phyloP scores from a whole-genome alignment of 2,329 filamentous ascomycete species.

The Metarhizium rileyi region DNA sequence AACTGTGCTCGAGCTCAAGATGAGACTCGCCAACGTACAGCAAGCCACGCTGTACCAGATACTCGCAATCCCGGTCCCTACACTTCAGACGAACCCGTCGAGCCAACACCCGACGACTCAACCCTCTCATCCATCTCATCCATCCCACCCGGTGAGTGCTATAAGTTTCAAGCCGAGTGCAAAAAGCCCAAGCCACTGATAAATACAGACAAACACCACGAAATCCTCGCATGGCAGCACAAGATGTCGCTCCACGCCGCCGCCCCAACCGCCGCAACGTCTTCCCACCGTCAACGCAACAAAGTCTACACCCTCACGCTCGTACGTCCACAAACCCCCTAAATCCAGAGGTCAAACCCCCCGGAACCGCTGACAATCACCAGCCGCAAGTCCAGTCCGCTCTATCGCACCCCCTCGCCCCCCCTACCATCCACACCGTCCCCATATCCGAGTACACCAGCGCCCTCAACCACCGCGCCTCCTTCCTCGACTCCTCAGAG shows the following conservation, averaged over 20 bases:
- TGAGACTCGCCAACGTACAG: neutral
- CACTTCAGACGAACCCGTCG: neutral
- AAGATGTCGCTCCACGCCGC: neutral
- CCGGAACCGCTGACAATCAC: neutral
- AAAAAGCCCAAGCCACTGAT: neutral
- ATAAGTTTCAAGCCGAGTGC: neutral
- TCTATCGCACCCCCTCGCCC: conserved; percentile 12
- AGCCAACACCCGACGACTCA: neutral
- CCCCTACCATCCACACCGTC: conserved; percentile 12
- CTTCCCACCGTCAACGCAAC: neutral
- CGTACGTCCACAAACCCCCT: conserved; percentile 3
- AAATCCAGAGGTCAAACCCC: conserved; percentile 8
- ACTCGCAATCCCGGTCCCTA: no score
- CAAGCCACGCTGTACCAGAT: neutral
- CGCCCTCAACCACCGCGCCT: conserved; percentile 13
- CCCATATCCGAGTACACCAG: conserved; percentile 8
- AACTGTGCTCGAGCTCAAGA: conserved; percentile 12
- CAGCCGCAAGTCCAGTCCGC: conserved; percentile 12
- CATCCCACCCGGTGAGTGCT: neutral
- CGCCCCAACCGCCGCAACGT: neutral
- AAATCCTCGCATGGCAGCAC: conserved; percentile 1
- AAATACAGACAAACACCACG: neutral
- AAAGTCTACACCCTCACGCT: neutral
- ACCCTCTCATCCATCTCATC: neutral
- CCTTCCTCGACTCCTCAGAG: conserved; percentile 7